These are phyloP conservation scores for Aspergillus baeticus DNA, from an alignment of 495 filamentous ascomycete genomes.

Conservation along the genomic window DNA sequence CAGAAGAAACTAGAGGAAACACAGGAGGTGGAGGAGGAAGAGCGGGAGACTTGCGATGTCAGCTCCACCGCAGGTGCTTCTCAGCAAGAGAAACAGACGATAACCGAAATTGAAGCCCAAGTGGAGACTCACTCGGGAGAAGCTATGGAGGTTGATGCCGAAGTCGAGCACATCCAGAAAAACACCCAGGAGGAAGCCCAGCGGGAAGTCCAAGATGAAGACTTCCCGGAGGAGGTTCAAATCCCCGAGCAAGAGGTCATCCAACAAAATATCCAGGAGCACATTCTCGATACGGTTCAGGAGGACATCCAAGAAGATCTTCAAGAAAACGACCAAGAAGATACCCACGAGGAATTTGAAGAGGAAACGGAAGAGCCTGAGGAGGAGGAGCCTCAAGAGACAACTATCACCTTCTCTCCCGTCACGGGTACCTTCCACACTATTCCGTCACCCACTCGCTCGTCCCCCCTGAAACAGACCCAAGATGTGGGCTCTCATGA, in stretches of 20 bases:
- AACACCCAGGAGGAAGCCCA: neutral
- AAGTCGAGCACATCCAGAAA: conserved; percentile 17
- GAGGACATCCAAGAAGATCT: conserved; percentile 9
- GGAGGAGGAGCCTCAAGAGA: conserved; percentile 18
- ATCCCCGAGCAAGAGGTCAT: conserved; percentile 16
- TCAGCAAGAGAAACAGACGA: neutral
- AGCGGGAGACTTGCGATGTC: neutral
- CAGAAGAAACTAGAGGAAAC: neutral
- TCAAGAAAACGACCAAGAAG: conserved; percentile 22
- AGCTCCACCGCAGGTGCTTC: neutral
- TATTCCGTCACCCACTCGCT: conserved; percentile 40
- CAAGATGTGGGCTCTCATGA: conserved; percentile 11
- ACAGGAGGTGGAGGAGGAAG: neutral
- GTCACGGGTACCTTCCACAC: conserved; percentile 49
- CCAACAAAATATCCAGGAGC: conserved; percentile 7
- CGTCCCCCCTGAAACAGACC: conserved; percentile 20
- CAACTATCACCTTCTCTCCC: conserved; percentile 47
- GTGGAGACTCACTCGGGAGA: conserved; percentile 22
- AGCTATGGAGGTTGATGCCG: conserved; percentile 7
- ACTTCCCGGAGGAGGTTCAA: conserved; percentile 9
- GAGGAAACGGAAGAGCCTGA: conserved; percentile 27
- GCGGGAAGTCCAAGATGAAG: neutral
- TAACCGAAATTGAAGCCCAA: neutral
- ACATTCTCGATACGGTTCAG: conserved; percentile 14
- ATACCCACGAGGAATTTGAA: neutral